These are phyloP conservation scores for Poa annua DNA, from an alignment of 176 grass and related monocot species.

Conservation along the genomic window DNA sequence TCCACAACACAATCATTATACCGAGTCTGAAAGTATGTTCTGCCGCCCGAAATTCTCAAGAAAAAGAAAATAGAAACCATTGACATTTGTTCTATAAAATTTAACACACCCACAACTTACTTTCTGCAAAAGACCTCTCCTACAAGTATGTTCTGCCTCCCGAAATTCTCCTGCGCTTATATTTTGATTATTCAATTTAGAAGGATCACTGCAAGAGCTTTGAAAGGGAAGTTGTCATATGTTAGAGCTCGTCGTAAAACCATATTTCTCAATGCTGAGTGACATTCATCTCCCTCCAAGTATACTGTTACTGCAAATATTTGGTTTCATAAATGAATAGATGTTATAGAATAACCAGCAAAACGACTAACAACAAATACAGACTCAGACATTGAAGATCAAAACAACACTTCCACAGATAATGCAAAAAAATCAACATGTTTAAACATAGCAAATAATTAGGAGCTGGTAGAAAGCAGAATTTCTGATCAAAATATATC, in stretches of 20 bases:
- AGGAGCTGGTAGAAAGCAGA: neutral
- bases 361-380: no score
- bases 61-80: no score
- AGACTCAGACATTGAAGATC: neutral
- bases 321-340: slow-evolving; percentile 1
- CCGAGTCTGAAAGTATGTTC: neutral
- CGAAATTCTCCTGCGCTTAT: no score
- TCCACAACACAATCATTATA: neutral
- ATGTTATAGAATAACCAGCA: neutral
- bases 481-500: neutral
- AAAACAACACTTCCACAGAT: neutral
- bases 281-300: neutral
- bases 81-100: no score
- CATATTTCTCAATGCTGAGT: neutral
- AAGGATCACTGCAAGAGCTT: neutral
- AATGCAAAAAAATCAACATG: neutral
- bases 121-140: neutral
- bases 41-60: no score
- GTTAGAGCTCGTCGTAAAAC: neutral
- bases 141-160: no score
- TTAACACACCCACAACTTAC: neutral
- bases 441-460: slow-evolving; percentile 21
- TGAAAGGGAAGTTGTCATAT: neutral
- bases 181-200: no score
- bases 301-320: neutral